phyloP scores from a whole-genome alignment of 768 basidiomycete species.

The Ramaria rubella region DNA sequence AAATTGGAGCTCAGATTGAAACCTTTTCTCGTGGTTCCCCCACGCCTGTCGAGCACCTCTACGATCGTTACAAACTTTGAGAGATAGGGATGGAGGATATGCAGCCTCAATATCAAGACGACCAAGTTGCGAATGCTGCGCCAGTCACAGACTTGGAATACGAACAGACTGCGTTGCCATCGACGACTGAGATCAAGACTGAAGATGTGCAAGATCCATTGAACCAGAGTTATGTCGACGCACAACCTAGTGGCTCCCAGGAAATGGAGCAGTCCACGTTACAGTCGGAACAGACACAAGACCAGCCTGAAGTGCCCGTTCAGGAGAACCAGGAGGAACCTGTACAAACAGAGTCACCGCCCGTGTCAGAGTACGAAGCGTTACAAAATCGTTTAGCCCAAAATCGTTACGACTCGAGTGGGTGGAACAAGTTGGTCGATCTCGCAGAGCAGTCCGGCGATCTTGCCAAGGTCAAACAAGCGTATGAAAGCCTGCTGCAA shows the following conservation, averaged over 20 bases:
- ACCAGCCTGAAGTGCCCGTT: neutral
- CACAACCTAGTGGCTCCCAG: neutral
- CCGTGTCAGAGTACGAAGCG: conserved; percentile 61
- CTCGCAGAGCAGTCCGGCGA: conserved; percentile 73
- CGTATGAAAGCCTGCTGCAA: conserved; percentile 77
- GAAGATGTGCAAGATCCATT: conserved; percentile 9
- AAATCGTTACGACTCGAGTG: conserved; percentile 68
- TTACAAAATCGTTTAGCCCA: conserved; percentile 56
- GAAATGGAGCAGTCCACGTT: neutral
- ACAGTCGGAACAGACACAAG: neutral
- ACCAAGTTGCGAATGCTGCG: neutral
- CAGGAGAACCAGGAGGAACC: neutral
- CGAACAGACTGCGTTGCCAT: neutral
- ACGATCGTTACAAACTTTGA: neutral
- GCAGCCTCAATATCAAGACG: conserved; percentile 1
- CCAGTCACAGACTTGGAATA: neutral
- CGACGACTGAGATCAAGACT: conserved; percentile 1
- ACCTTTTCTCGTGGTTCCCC: neutral
- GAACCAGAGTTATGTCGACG: neutral
- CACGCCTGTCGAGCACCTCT: neutral
- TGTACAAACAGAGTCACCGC: conserved; percentile 13
- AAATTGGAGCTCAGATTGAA: neutral
- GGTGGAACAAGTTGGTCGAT: conserved; percentile 71
- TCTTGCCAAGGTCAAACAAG: conserved; percentile 69
- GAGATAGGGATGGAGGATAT: conserved; percentile 9